Base-by-base conservation (phyloP, 2,329 filamentous ascomycete genomes). In the Corinectria fuckeliana region DNA sequence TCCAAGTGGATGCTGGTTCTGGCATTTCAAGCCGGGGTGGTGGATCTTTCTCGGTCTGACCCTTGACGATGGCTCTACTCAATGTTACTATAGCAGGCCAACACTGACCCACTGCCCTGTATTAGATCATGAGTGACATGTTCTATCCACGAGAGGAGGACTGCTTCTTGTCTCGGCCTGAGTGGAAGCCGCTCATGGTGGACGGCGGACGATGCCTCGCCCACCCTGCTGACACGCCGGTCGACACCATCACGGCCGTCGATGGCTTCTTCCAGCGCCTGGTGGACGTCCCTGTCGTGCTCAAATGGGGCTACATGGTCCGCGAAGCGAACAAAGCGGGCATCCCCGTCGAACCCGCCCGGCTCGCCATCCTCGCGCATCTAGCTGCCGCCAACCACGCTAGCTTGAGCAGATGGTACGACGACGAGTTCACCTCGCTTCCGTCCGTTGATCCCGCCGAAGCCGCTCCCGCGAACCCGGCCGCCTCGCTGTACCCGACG, bases 41-140 rank as follows among this genome's bases (percentile, higher is more conserved):
- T 70, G 67, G 65, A 69, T 64, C 57, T 66, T 44, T 23, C 50
- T 55, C 23, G 48, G 53, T 18, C 54, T 49, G 56, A 51, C 53
- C 50, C 63, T 66, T 58, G 60, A 30, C 49, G 56, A 53, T 53
- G 55, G 52, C 58, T 60, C 60, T 60, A 50, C 23, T 26, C 61
- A 61, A 69, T 70, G 53, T 56, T 62, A 69, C 65, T 58, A 53
- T 67, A 42, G 58, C 61, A 62, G 58, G 44, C 50, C 53, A 48
- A 56, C 39, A 68, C 64, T 70, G 50, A 70, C 62, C 55, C 18
- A 48, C 58, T 56, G 54, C 62, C 56, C 56, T n/a, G n/a, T n/a
- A 49, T 26, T 58, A 78, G 76, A 75, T 76, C 32, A 78, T 77
- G 72, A 69, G 74, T 52, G 71, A 74, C 47, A 64, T 79, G 48